These are phyloP conservation scores for Phytophthora sp. DNA, from an alignment of 352 stramenopile genomes.

Conservation along the genomic window DNA sequence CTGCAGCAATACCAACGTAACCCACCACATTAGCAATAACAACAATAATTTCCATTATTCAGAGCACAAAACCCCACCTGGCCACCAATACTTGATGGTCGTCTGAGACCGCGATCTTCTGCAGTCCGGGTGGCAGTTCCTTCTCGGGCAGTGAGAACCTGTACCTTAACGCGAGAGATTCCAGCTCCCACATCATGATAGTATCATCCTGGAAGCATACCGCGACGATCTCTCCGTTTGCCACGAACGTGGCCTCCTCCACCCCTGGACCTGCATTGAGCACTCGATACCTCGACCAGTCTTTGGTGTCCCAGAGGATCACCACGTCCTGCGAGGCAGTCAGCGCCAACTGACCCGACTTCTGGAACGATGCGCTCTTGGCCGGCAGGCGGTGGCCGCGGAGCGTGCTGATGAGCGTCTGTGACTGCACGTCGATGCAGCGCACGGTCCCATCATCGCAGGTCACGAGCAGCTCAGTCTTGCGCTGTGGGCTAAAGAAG, in stretches of 20 bases:
- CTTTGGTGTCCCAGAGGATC: constrained; percentile 85
- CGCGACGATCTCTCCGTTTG: constrained; percentile 65
- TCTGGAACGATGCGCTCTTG: constrained; percentile 70
- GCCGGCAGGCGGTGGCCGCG: constrained; percentile 66
- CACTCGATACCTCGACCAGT: constrained; percentile 84
- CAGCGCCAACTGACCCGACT: constrained; percentile 71
- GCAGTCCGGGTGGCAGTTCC: constrained; percentile 63
- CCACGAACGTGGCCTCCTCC: constrained; percentile 68
- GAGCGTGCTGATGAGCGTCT: constrained; percentile 81
- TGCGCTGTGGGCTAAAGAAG: constrained; percentile 72
- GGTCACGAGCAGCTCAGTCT: constrained; percentile 80
- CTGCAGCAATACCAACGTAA: constrained; percentile 33
- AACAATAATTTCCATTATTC: not conserved
- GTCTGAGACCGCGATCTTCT: constrained; percentile 77
- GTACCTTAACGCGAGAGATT: constrained; percentile 73
- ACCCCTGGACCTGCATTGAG: constrained; percentile 79
- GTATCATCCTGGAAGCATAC: constrained; percentile 86
- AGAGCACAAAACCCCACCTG: constrained; percentile 47
- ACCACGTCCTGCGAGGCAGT: constrained; percentile 80
- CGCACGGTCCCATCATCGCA: constrained; percentile 83
- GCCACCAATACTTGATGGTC: constrained; percentile 80
- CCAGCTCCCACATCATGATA: constrained; percentile 89
- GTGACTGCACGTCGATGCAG: constrained; percentile 80
- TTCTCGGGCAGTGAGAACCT: constrained; percentile 71
- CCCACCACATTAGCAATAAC: not conserved